These are phyloP conservation scores for Gymnopilus junonius DNA, from an alignment of 768 basidiomycete species.

Conservation along the genomic window DNA sequence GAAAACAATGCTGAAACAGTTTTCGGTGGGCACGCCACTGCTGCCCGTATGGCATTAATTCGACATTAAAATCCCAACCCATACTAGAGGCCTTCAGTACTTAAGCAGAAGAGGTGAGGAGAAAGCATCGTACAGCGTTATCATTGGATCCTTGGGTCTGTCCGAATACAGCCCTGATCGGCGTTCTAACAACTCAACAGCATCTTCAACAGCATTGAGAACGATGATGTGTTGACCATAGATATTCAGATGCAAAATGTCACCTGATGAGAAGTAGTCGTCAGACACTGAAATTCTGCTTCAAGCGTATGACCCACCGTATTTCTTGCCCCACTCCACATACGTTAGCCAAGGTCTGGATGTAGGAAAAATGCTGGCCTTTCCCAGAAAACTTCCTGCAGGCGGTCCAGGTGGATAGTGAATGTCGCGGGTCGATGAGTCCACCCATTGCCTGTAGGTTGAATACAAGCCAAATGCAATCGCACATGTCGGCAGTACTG, in stretches of 20 bases:
- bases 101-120: not conserved
- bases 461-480: conserved; percentile 16
- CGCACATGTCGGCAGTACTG: conserved; percentile 14
- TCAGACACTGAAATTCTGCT: not conserved
- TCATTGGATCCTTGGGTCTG: conserved; percentile 38
- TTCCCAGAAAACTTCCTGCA: conserved; percentile 7
- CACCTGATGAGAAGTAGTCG: conserved; percentile 9
- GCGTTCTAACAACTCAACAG: conserved; percentile 39
- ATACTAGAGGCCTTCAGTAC: conserved; percentile 20
- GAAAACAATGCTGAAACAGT: conserved; percentile 40
- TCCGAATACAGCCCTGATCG: conserved; percentile 51
- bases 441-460: conserved; percentile 15
- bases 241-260: conserved; percentile 21
- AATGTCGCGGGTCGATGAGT: conserved; percentile 16
- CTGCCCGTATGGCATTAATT: conserved; percentile 38
- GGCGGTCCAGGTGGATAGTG: conserved; percentile 22
- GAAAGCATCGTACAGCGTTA: conserved; percentile 15
- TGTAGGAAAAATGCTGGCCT: not conserved
- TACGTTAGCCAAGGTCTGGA: conserved; percentile 17
- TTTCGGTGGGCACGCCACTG: conserved; percentile 42
- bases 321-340: conserved; percentile 20
- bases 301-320: conserved; percentile 10
- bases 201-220: conserved; percentile 29
- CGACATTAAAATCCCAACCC: conserved; percentile 44
- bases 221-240: conserved; percentile 28